Conservation (phyloP, 1,139 yeast species). For the Debaryomycetaceae sp. region DNA sequence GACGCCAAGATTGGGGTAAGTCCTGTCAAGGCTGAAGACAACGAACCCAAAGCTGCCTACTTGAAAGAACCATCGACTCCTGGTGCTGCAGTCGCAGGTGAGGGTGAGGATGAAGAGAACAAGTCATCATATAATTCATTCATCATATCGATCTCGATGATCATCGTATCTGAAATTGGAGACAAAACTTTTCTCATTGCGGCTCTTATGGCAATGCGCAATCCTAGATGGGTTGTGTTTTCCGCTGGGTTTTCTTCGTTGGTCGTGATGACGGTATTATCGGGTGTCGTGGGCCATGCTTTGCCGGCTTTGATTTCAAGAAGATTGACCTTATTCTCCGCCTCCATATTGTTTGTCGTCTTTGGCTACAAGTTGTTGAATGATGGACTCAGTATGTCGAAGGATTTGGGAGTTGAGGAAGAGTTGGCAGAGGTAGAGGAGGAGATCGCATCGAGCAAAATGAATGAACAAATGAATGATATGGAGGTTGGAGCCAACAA, state of each 20-base stretch:
- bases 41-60: not conserved
- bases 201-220: slow-evolving; percentile 97
- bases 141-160: slow-evolving; percentile 76
- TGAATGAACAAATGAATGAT: slow-evolving; percentile 48
- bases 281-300: slow-evolving; percentile 90
- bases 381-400: slow-evolving; percentile 84
- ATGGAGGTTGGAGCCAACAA: slow-evolving; percentile 50
- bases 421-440: slow-evolving; percentile 97
- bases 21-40: not conserved
- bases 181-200: slow-evolving; percentile 96
- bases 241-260: slow-evolving; percentile 85
- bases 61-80: slow-evolving; percentile 22
- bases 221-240: slow-evolving; percentile 77
- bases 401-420: slow-evolving; percentile 82
- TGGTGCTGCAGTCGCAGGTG: slow-evolving; percentile 6
- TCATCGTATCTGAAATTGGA: slow-evolving; percentile 89
- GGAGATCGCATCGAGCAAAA: slow-evolving; percentile 69
- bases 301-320: slow-evolving; percentile 82
- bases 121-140: slow-evolving; percentile 45
- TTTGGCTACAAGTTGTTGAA: slow-evolving; percentile 74
- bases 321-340: slow-evolving; percentile 73
- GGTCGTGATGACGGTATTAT: slow-evolving; percentile 83
- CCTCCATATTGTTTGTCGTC: slow-evolving; percentile 74
- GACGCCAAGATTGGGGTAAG: not conserved
- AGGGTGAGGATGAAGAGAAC: slow-evolving; percentile 10